These are phyloP conservation scores for Wickerhamomyces mucosus DNA, from an alignment of 805 yeast species.

Conservation along the genomic window DNA sequence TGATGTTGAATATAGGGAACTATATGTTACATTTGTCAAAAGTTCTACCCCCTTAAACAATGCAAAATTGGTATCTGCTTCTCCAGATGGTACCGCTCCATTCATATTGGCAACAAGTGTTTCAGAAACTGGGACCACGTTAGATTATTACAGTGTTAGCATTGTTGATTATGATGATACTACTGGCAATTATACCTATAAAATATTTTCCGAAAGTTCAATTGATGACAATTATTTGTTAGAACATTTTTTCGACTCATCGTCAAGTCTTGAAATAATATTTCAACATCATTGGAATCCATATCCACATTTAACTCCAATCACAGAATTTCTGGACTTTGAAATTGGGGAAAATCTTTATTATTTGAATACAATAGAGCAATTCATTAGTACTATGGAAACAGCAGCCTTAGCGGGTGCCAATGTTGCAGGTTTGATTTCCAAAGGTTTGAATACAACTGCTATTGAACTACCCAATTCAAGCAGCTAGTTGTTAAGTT, in stretches of 20 bases:
- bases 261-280: constrained; percentile 16
- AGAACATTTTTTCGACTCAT: constrained; percentile 14
- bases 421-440: constrained; percentile 35
- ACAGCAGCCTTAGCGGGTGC: constrained; percentile 41
- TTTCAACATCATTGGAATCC: constrained; percentile 32
- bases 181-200: constrained; percentile 28
- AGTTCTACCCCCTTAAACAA: constrained; percentile 16
- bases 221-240: constrained; percentile 14
- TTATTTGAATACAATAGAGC: constrained; percentile 37
- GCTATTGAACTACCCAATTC: background rate
- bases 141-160: constrained; percentile 25
- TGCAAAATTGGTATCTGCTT: constrained; percentile 12
- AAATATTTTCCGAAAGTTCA: constrained; percentile 27
- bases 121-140: constrained; percentile 6
- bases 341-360: constrained; percentile 23
- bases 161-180: constrained; percentile 20
- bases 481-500: too few relatives aligned
- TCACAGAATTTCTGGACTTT: constrained; percentile 19
- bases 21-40: constrained; percentile 30
- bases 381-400: constrained; percentile 42
- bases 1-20: constrained; percentile 26
- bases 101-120: constrained; percentile 19
- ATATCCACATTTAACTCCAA: constrained; percentile 32
- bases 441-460: constrained; percentile 20
- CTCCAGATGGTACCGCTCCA: constrained; percentile 17